A percentile compares a stretch with the other conserved stretches of the same genome.
Conservation (phyloP, 129 eudicot species). For the Saposhnikovia divaricata region DNA sequence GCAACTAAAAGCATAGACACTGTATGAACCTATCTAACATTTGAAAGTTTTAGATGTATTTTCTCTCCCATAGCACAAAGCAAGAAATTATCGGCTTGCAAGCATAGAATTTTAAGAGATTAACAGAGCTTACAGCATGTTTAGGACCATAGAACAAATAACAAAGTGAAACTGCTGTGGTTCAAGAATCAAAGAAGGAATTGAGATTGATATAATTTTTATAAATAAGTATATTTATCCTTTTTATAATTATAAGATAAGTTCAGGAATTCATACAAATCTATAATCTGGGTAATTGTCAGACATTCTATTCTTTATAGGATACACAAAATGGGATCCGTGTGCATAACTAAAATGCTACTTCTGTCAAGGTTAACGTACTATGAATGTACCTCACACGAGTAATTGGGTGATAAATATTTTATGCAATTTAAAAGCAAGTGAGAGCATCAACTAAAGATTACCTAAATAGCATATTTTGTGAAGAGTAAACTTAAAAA, state of each 20-base stretch:
- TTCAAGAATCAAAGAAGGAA: neutral
- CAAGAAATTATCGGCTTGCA: neutral
- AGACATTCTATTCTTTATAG: neutral
- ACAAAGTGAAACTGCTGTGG: neutral
- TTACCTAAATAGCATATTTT: neutral
- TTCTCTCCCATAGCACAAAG: neutral
- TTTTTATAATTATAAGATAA: neutral
- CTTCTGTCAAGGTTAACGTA: neutral
- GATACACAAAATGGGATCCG: neutral
- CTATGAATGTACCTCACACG: neutral
- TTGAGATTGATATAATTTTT: neutral
- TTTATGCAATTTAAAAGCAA: neutral
- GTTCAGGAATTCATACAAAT: neutral
- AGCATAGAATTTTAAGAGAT: neutral
- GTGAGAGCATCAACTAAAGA: neutral
- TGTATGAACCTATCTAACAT: neutral
- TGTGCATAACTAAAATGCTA: too few relatives aligned
- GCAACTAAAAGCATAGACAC: neutral
- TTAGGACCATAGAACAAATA: neutral
- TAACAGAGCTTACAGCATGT: neutral
- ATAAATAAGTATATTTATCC: neutral
- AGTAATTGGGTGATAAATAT: neutral
- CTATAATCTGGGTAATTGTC: neutral
- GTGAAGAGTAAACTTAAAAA: neutral
- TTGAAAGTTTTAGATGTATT: neutral